A percentile compares a stretch with the other conserved stretches of the same genome.
These are phyloP conservation scores for Tuber aestivum DNA, from an alignment of 495 filamentous ascomycete species.

Conservation along the genomic window DNA sequence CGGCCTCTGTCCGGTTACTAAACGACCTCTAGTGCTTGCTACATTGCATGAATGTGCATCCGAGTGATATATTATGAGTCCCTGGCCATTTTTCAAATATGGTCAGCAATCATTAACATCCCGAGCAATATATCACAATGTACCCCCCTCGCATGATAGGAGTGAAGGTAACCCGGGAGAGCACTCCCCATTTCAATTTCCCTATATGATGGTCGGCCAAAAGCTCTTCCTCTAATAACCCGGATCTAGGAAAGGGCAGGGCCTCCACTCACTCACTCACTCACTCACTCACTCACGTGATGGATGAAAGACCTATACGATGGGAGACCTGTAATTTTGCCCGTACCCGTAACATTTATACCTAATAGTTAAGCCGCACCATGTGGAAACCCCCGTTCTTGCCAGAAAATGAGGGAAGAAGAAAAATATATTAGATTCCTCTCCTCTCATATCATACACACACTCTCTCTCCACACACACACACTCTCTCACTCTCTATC, in stretches of 20 bases:
- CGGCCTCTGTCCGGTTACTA: no score
- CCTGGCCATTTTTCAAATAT: not conserved
- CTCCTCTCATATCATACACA: no score
- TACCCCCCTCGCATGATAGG: not conserved
- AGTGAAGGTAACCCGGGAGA: not conserved
- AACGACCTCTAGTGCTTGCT: no score
- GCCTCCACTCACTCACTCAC: no score
- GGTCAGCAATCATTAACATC: not conserved
- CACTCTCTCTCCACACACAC: no score
- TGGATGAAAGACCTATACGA: not conserved
- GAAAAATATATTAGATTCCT: no score
- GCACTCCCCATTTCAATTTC: not conserved
- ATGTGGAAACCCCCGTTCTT: no score
- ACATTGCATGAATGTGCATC: no score
- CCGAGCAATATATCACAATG: not conserved
- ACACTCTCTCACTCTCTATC: no score
- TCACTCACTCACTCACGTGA: not conserved
- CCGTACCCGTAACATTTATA: not conserved
- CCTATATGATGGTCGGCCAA: not conserved
- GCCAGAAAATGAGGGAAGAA: no score
- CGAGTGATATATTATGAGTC: not conserved
- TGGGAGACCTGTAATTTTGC: no score
- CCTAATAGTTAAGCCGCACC: not conserved
- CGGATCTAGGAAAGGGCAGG: not conserved
- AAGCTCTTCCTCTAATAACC: not conserved